phyloP scores from a whole-genome alignment of 2,329 filamentous ascomycete genomes.

The Aspergillus pseudoterreus region DNA sequence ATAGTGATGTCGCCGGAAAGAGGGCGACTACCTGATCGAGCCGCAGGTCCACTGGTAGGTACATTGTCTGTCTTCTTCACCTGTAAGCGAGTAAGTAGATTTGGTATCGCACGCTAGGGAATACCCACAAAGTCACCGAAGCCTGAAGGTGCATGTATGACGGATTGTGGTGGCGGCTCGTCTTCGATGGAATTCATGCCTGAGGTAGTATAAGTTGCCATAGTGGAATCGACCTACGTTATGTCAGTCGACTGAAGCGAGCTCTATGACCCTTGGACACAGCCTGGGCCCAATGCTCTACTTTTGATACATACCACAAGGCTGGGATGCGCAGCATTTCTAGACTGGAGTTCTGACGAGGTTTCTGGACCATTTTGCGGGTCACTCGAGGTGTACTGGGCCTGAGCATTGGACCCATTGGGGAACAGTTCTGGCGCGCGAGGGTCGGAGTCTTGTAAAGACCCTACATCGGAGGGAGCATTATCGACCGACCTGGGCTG shows the following conservation, averaged over 20 bases:
- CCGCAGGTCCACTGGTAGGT: no score
- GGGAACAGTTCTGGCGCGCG: no score
- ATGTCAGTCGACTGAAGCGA: not conserved
- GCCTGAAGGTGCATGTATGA: conserved; percentile 83
- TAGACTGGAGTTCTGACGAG: not conserved
- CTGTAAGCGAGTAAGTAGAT: no score
- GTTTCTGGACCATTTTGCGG: not conserved
- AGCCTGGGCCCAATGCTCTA: no score
- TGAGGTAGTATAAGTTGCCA: conserved; percentile 12
- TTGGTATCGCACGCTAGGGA: no score
- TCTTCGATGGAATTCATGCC: conserved; percentile 55
- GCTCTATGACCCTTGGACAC: not conserved
- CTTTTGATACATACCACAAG: conserved; percentile 21
- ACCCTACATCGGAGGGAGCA: not conserved
- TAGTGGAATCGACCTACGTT: conserved; percentile 27
- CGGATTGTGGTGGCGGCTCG: conserved; percentile 69
- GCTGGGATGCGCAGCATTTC: conserved; percentile 12
- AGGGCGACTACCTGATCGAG: no score
- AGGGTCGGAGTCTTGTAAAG: not conserved
- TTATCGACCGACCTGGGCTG: not conserved
- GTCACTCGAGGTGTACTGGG: no score
- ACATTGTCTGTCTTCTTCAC: no score
- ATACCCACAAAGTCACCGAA: conserved; percentile 72
- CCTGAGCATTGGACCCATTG: no score
- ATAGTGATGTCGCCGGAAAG: no score